Base-by-base conservation (phyloP, 1,139 yeast species). In the Suhomyces chickasaworum region DNA sequence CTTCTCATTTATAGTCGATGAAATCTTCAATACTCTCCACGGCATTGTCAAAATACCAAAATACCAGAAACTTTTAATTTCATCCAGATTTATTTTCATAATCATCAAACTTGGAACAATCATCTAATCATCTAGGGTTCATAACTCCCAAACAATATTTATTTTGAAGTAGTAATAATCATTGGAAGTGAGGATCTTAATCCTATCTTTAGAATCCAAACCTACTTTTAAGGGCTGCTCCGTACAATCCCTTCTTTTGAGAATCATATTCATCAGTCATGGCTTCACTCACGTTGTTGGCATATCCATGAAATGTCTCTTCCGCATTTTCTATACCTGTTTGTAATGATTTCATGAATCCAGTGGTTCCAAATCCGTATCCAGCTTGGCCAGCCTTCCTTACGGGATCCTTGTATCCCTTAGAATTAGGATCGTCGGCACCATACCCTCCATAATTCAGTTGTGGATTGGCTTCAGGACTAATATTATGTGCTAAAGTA, bases 291-390 rank as follows among this genome's bases (percentile, higher is more conserved):
- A 82, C 68, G 31, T 66, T 71, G 37, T 71, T 77, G 3, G 88
- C 88, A 53, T 81, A 82, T 22, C 80, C 83, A 56, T 81, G 78
- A 44, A 83, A 61, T 3, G 77, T 66, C 51, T 80, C 84, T 57
- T 81, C 88, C 12, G 80, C 65, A 4, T 68, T 58, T 41, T 81
- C 86, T 47, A 80, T 63, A 0, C 84, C 83, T 27, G 71, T 69
- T 50, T 80, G 83, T 17, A 83, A 53, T 3, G 73, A 65, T 51
- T 78, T 73, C 62, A 80, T 68, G 40, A 81, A 68, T 4, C 77
- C 76, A 30, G 54, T 63, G 2, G 61, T 53, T 0, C 71, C 73
- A 42, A 67, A 53, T 2, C 60, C 58, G 9, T 53, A 58, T 34
- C 58, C 57, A 3, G 70, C 63, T 8, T 53, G 51, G 0, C 59